Evolutionary conservation across 140 eudicot genomes (phyloP), one percentile per base, ranked within the genome.

Genomic region (Artemisia princeps): DNA sequence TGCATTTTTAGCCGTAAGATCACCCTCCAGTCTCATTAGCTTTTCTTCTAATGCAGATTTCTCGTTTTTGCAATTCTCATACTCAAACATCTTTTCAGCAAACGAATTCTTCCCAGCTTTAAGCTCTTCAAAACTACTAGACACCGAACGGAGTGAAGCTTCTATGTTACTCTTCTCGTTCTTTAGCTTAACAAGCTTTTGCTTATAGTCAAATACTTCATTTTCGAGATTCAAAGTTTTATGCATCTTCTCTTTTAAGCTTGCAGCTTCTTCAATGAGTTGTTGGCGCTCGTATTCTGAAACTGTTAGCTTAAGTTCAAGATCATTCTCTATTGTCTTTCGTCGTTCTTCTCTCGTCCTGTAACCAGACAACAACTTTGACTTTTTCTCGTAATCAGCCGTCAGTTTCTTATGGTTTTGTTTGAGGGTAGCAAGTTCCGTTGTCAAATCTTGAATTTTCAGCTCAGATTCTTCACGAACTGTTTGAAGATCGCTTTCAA

Each of bases 261-360:
- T 72, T 19, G 81, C 71, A 46, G 79, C 54, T 74, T 86, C 92
- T 72, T 80, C 84, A 48, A 69, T 67, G 26, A 89, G 92, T 62
- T 84, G 89, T 68, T 80, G 79, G 7, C 87, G 82, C 60, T 86
- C 92, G 14, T 84, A 84, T 69, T 86, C 89, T 3, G 95, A 86
- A 33, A 86, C 79, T 0, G 92, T 89, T 67, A 84, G 82, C 70
- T 89, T 86, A 59, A 84, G 68, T 54, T 86, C 97, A 42, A 86
- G 87, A 67, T 82, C 92, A 64, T 80, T 89, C 55, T 80, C 72
- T 13, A 75, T 69, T 14, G 82, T 84, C 84, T 78, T 86, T 24
- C 78, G 65, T 55, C 84, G 78, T 48, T 86, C 92, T 80, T 86
- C 92, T 57, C 83, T 81, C 55, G 49, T 69, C 65, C 82, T 80